Evolutionary conservation across 225 moss, liverwort and hornwort genomes (phyloP), one percentile per base, ranked within the genome.

Genomic region (Thuidium tamariscinum): DNA sequence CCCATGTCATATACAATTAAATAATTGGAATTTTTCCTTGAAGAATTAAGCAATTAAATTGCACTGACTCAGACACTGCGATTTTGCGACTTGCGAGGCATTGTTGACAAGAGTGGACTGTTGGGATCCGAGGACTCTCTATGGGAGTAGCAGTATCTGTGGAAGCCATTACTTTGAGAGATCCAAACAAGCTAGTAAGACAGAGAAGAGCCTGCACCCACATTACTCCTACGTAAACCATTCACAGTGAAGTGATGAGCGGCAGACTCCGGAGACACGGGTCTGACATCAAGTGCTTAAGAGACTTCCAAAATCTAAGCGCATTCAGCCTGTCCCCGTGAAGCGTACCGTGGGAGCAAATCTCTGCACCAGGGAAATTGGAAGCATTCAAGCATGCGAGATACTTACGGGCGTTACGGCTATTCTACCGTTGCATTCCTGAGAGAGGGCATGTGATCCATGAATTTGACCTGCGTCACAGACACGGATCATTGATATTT

Each of bases 371-470:
- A 23, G 37, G 66, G 49, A 77, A 76, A 77, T 77, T 82, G 56
- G 82, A 87, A 87, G 87, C 59, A 77, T 77, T 87, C 87, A 60
- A 77, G 82, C 87, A 77, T 87, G 87, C 23, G 48, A 83, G 77
- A 68, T 15, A 77, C 59, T 49, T 63, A 36, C n/a, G n/a, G n/a
- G n/a, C n/a, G n/a, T n/a, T n/a, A n/a, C 34, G 22, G 25, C 75
- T 48, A 74, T 83, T 87, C 82, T 68, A 68, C 77, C 82, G 77
- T 82, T 83, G 82, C 66, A 57, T 39, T 59, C 48, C 44, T 81
- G 10, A 67, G 65, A 34, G 42, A 56, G 46, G 65, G 37, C 87
- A 67, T 9, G 82, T 37, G 68, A 56, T 48, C 57, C 65, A 82
- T 67, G 67, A 82, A 55, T 46, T 55, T 54, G 37, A 74, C 48